These are phyloP conservation scores for Chrysopogon serrulatus DNA, from an alignment of 176 grass and related monocot species.

Conservation along the genomic window DNA sequence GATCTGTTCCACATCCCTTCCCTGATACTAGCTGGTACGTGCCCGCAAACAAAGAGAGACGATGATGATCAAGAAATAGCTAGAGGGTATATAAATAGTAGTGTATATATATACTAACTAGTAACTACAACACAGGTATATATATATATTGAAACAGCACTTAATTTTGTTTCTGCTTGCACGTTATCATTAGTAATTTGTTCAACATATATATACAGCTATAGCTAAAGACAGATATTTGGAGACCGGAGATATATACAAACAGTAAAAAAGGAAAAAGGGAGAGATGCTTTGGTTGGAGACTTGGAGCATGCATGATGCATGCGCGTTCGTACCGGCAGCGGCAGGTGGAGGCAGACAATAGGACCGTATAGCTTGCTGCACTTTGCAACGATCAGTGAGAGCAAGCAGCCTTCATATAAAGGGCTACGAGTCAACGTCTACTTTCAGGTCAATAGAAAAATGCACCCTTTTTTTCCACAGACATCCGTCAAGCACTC, in stretches of 20 bases:
- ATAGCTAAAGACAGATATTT: not conserved
- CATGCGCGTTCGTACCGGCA: not conserved
- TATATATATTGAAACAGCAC: not conserved
- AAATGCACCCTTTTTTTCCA: not conserved
- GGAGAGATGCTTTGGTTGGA: not conserved
- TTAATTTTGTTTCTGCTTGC: not conserved
- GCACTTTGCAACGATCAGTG: not conserved
- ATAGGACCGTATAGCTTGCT: not conserved
- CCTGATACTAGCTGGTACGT: not conserved
- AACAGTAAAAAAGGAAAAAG: slow-evolving; percentile 29
- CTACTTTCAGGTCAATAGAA: not conserved
- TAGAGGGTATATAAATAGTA: no score
- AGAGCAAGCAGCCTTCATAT: not conserved
- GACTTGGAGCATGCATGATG: no score
- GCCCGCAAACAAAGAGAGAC: not conserved
- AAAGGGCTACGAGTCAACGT: not conserved
- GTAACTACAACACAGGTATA: not conserved
- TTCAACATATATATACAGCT: not conserved
- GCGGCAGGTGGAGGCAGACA: not conserved
- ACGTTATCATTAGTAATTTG: not conserved
- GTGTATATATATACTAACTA: no score
- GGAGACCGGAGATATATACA: not conserved
- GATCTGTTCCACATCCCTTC: not conserved
- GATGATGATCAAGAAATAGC: not conserved
- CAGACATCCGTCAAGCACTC: not conserved